These are phyloP conservation scores for Volutella citrinella DNA, from an alignment of 2,329 filamentous ascomycete species.

Conservation along the genomic window DNA sequence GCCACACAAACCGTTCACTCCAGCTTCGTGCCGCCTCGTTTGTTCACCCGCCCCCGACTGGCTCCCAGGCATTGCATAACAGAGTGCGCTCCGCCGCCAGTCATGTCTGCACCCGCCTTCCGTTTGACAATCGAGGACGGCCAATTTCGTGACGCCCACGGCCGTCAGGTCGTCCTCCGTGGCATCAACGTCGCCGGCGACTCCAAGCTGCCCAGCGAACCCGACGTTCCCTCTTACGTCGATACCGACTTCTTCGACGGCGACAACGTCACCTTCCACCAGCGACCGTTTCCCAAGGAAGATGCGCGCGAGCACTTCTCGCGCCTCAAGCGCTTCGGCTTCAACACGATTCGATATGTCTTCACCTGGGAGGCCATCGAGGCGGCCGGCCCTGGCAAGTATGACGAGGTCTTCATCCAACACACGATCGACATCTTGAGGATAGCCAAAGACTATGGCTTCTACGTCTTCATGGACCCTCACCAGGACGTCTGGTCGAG, in stretches of 20 bases:
- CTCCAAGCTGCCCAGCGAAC: constrained; percentile 80
- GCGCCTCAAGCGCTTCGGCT: constrained; percentile 82
- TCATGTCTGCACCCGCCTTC: constrained; percentile 72
- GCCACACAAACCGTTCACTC: too few species aligned
- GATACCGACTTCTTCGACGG: constrained; percentile 83
- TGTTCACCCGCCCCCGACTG: too few species aligned
- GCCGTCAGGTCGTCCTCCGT: constrained; percentile 82
- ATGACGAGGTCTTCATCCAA: constrained; percentile 90
- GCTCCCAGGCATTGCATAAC: too few species aligned
- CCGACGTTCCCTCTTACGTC: constrained; percentile 78
- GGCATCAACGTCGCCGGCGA: constrained; percentile 94
- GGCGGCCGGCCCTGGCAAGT: constrained; percentile 81
- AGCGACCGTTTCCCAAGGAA: constrained; percentile 76
- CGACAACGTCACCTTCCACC: constrained; percentile 85
- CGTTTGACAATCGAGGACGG: constrained; percentile 81
- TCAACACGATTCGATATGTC: constrained; percentile 93
- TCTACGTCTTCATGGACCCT: constrained; percentile 98
- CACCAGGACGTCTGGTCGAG: constrained; percentile 99
- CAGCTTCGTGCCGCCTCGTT: too few species aligned
- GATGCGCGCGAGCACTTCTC: constrained; percentile 87
- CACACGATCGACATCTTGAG: constrained; percentile 85
- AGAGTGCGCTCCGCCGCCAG: too few species aligned
- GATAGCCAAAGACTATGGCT: constrained; percentile 83
- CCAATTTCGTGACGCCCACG: constrained; percentile 76
- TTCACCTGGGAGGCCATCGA: constrained; percentile 99